Base-by-base conservation (phyloP, 108 stramenopile genomes). In the Cyclotella sp. region DNA sequence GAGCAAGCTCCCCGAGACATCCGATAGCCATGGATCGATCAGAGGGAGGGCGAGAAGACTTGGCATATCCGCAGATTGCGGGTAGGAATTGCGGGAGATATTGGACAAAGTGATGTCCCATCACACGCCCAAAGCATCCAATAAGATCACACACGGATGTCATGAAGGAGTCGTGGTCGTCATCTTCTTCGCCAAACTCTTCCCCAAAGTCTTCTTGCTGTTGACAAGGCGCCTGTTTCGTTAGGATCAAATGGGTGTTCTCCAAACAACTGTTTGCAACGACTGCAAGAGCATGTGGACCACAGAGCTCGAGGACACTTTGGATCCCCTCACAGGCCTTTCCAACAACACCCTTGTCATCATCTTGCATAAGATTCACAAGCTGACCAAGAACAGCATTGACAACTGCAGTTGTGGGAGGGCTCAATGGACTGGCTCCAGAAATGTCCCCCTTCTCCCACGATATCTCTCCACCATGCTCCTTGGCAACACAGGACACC, bases 21-120 rank as follows among this genome's bases (percentile, higher is more conserved):
- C 98, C 97, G 28, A 98, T 86, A 28, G 95, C 96, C 97, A 98
- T 99, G 40, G 93, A 85, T 70, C 98, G 89, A 67, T 98, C 98
- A 52, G 89, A 86, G 21, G 96, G 78, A 41, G 97, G 94, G 18
- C 96, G 87, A 9, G 91, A 91, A 0, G 95, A 86, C 84, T 96
- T 97, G 43, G 90, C 90, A 79, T 91, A 98, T n/a, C 80, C 86
- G 61, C 93, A 89, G 63, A 97, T 91, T 11, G 89, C 86, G 10
- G 95, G 94, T 24, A 98, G 73, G 64, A 96, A 97, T 70, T 93
- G 84, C 2, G 91, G 90, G 19, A 94, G 78, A 67, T 87, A 95
- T 70, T 92, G 88, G 40, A 83, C 78, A 69, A 95, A 91, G 46
- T 95, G 92, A 21, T 71, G 73, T 52, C 95, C 97, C 90, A 95